These are phyloP conservation scores for Talaromyces adpressus DNA, from an alignment of 495 filamentous ascomycete genomes.

Conservation along the genomic window DNA sequence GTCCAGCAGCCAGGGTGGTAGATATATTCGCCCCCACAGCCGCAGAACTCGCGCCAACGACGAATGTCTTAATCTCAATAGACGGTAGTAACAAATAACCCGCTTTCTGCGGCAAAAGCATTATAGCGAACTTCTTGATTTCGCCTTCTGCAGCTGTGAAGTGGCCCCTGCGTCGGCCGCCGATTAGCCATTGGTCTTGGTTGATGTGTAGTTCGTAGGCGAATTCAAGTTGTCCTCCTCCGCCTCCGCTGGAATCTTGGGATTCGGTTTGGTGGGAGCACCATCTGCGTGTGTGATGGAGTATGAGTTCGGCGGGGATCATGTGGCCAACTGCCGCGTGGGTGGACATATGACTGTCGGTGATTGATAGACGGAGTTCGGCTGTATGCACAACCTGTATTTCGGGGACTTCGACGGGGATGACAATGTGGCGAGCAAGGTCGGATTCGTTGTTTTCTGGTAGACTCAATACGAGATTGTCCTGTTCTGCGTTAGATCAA, in stretches of 20 bases:
- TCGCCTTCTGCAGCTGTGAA: constrained; percentile 56
- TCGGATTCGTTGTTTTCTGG: constrained; percentile 22
- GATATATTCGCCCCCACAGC: constrained; percentile 7
- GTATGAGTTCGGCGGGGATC: constrained; percentile 60
- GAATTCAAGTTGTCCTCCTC: constrained; percentile 56
- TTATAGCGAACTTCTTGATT: constrained; percentile 45
- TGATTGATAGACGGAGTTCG: constrained; percentile 51
- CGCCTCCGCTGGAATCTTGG: constrained; percentile 20
- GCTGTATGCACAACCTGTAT: constrained; percentile 80
- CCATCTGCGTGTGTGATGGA: constrained; percentile 78
- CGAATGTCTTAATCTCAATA: constrained; percentile 63
- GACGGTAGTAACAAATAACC: constrained; percentile 70
- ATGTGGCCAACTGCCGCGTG: constrained; percentile 59
- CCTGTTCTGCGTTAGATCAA: constrained; percentile 23
- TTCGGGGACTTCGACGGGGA: constrained; percentile 76
- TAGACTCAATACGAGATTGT: constrained; percentile 28
- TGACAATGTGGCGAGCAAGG: constrained; percentile 36
- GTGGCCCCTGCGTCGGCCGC: constrained; percentile 69
- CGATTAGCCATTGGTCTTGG: constrained; percentile 74
- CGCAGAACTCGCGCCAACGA: constrained; percentile 13
- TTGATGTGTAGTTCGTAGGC: constrained; percentile 75
- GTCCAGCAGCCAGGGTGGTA: not conserved
- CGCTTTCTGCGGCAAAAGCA: constrained; percentile 71
- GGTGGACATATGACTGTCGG: constrained; percentile 17
- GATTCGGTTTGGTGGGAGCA: constrained; percentile 35